Conservation (phyloP, 192 early-diverging fungal genomes). For the Podila horticola region DNA sequence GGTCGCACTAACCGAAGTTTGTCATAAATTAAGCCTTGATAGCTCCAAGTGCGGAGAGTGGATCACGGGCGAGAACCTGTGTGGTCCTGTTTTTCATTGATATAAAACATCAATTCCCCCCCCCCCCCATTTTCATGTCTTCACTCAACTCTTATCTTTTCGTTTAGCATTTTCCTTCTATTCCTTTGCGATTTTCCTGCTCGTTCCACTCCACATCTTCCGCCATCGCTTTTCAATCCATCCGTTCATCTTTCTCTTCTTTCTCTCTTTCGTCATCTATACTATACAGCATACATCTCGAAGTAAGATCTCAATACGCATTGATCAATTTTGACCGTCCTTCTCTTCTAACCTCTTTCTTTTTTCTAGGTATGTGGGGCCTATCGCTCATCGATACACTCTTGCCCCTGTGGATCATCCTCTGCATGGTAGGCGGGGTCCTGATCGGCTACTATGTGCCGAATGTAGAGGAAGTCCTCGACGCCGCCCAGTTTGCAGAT, state of each 20-base stretch:
- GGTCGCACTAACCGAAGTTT: no score
- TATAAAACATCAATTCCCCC: no score
- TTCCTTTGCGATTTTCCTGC: no score
- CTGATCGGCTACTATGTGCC: constrained; percentile 63
- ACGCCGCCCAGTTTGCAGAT: constrained; percentile 64
- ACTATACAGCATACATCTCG: not conserved
- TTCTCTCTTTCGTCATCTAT: not conserved
- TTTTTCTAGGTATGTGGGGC: constrained; percentile 15
- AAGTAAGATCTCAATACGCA: not conserved
- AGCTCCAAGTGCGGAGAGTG: no score
- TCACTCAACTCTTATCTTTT: no score
- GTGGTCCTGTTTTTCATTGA: no score
- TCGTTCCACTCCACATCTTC: no score
- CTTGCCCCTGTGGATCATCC: constrained; percentile 33
- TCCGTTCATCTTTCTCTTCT: not conserved
- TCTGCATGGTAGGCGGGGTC: constrained; percentile 39
- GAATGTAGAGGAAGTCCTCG: constrained; percentile 57
- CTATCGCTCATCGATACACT: constrained; percentile 30
- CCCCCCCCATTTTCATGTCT: no score
- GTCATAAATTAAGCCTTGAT: no score
- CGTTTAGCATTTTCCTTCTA: no score
- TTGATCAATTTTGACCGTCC: not conserved
- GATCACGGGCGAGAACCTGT: no score
- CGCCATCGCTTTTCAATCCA: not conserved
- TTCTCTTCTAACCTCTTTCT: not conserved